Evolutionary conservation across 2,329 filamentous ascomycete genomes (phyloP), one percentile per base, ranked within the genome.

Genomic region (Trichocomaceae sp.): DNA sequence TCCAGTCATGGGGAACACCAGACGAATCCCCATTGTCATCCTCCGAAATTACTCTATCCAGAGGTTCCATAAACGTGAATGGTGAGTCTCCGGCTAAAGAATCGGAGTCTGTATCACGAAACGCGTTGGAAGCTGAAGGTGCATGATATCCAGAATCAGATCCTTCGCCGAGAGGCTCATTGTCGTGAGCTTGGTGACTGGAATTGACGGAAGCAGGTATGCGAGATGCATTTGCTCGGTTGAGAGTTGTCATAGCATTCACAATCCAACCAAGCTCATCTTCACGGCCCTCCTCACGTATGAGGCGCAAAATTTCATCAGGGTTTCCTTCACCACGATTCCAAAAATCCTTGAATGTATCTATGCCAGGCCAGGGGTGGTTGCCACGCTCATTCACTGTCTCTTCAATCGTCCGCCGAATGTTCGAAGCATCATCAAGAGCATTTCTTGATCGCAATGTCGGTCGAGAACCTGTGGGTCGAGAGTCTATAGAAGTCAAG

Each of bases 251-350:
- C 58, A 83, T 81, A 22, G 81, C 72, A 31, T 77, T 74, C 10
- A 85, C 76, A 75, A 83, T 82, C 65, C 83, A 82, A 10, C 75
- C 73, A 33, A 88, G 75, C 49, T 80, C 78, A 10, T 82, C 79
- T 54, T 80, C 75, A 2, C 82, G 75, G 4, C 79, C 77, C 61
- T 86, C 83, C 37, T 82, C 77, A 39, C 79, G 77, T 31, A 86
- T 83, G 20, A 87, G 82, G 41, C 77, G 73, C 2, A 85, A 60
- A 23, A 87, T 82, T 56, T 76, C 77, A 35, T 80, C 75, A 0
- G 78, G 77, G 60, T 86, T 78, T 4, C 83, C 83, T 44, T 77
- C 77, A 1, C 83, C 83, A 54, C 80, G 79, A 42, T 77, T 75
- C 68, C 83, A 85, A 8, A 74, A 37, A 81, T 83, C 54, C 74